Evolutionary conservation across 2,329 filamentous ascomycete species (phyloP).

Genomic region (Colletotrichum eremochloae): DNA sequence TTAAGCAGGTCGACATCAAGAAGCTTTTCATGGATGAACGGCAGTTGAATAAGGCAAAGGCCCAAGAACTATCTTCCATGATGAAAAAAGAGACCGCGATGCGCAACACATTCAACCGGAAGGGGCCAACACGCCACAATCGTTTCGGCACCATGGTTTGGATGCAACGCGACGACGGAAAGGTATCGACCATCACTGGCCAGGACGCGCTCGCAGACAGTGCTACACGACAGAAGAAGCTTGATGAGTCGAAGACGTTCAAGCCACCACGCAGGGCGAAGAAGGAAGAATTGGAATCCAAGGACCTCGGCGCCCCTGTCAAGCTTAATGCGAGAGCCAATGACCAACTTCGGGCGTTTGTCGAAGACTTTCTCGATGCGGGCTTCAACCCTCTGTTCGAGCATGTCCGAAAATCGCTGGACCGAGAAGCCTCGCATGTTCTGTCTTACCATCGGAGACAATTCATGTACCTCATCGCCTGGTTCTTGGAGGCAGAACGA

Average conservation of each 20-base stretch:
- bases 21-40: slow-evolving; percentile 88
- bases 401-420: slow-evolving; percentile 88
- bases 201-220: slow-evolving; percentile 85
- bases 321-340: slow-evolving; percentile 80
- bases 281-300: slow-evolving; percentile 73
- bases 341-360: slow-evolving; percentile 83
- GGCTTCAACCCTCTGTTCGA: slow-evolving; percentile 94
- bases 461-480: slow-evolving; percentile 92
- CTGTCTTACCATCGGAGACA: slow-evolving; percentile 83
- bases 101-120: slow-evolving; percentile 80
- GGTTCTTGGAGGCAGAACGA: slow-evolving; percentile 92
- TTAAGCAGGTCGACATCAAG: slow-evolving; percentile 88
- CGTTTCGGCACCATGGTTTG: slow-evolving; percentile 98
- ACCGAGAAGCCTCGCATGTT: slow-evolving; percentile 87
- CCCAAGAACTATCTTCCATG: slow-evolving; percentile 79
- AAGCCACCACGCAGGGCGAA: slow-evolving; percentile 79
- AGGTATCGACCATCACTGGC: slow-evolving; percentile 87
- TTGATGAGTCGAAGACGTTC: slow-evolving; percentile 92
- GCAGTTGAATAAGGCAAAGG: slow-evolving; percentile 76
- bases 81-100: slow-evolving; percentile 89
- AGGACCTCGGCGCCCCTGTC: slow-evolving; percentile 82
- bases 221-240: slow-evolving; percentile 82
- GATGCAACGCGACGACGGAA: slow-evolving; percentile 89
- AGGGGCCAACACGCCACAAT: slow-evolving; percentile 88
- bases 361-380: slow-evolving; percentile 93